These are phyloP conservation scores for Pyrenophora seminiperda DNA, from an alignment of 2,329 filamentous ascomycete species.

Conservation along the genomic window DNA sequence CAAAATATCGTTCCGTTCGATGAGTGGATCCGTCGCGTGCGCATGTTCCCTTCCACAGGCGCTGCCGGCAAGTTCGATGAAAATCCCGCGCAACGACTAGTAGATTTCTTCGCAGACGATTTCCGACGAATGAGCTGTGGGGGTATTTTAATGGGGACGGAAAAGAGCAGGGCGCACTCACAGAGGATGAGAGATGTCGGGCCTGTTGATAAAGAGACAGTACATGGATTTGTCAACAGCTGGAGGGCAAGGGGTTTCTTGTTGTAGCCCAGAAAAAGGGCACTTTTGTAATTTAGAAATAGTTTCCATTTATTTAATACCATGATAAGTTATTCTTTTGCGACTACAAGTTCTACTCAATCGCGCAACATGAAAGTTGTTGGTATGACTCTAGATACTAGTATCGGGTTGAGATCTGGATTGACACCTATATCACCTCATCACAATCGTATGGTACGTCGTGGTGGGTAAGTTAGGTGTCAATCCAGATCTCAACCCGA, in stretches of 20 bases:
- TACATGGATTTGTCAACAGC: conserved; percentile 11
- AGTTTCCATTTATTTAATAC: no score
- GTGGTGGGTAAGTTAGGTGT: no score
- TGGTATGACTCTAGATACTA: no score
- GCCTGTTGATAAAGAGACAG: conserved; percentile 11
- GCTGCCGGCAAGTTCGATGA: conserved; percentile 6
- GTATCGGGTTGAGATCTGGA: no score
- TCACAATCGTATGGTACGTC: no score
- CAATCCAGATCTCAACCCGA: no score
- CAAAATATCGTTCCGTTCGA: conserved; percentile 47
- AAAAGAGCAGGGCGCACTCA: conserved; percentile 47
- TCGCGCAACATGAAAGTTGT: no score
- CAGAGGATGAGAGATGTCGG: conserved; percentile 33
- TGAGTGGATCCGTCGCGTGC: conserved; percentile 51
- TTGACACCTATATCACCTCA: no score
- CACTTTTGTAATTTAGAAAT: no score
- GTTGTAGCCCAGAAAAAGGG: background rate
- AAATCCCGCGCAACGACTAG: conserved; percentile 41
- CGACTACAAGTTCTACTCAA: no score
- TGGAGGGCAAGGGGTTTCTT: conserved; percentile 16
- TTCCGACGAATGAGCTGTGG: conserved; percentile 55
- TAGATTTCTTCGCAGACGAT: conserved; percentile 45
- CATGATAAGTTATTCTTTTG: no score
- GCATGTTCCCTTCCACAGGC: conserved; percentile 13
- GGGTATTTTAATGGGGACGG: conserved; percentile 50